phyloP scores from a whole-genome alignment of 1,284 basidiomycete species.

The Trichosporon coremiiforme region DNA sequence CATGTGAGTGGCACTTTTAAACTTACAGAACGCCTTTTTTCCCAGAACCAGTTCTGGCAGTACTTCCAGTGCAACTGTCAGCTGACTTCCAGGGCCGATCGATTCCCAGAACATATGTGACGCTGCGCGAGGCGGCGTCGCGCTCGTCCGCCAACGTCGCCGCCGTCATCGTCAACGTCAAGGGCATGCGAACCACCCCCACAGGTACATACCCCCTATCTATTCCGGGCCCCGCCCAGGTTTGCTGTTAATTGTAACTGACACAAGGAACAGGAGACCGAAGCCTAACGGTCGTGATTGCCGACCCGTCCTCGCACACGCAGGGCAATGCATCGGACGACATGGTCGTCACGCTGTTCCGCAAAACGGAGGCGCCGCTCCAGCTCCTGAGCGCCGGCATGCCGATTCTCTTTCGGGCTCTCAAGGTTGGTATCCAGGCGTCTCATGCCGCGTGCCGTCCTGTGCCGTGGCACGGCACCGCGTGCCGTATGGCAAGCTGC shows the following conservation, averaged over 20 bases:
- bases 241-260: not conserved
- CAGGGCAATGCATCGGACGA: constrained; percentile 33
- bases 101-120: constrained; percentile 5
- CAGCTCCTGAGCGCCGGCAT: constrained; percentile 28
- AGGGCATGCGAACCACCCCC: constrained; percentile 2
- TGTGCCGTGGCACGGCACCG: not conserved
- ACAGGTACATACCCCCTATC: not conserved
- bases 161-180: constrained; percentile 15
- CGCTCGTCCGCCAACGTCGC: not conserved
- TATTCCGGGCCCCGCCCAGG: no score
- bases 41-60: not conserved
- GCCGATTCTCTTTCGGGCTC: constrained; percentile 35
- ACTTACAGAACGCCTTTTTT: not conserved
- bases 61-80: not conserved
- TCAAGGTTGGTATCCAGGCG: constrained; percentile 29
- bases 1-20: not conserved
- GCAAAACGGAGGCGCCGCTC: constrained; percentile 28
- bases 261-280: constrained; percentile 29
- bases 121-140: constrained; percentile 11
- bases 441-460: not conserved
- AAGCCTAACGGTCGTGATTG: constrained; percentile 33
- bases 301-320: constrained; percentile 36
- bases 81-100: constrained; percentile 17
- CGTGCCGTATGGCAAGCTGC: not conserved
- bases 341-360: constrained; percentile 40